Base-by-base conservation (phyloP, 306 rosid genomes). In the Cucumis sativus region DNA sequence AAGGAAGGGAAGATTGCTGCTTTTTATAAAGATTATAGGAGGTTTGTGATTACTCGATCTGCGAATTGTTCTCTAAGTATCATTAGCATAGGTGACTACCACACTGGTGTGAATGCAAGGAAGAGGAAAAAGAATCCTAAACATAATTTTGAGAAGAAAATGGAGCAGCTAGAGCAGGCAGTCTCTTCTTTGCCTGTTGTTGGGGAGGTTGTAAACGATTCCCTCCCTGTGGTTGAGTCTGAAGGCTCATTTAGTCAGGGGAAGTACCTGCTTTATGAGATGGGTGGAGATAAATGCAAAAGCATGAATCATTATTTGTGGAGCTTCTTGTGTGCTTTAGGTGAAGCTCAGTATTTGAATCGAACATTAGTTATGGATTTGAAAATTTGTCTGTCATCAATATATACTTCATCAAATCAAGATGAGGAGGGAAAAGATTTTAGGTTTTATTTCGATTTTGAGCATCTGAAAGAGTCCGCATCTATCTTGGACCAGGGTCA, bases 261-360 rank as follows among this genome's bases (percentile, higher is more conserved):
- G 41, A 92, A 89, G 85, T 92, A 92, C 84, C 87, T 96, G 87
- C 18, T 91, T 65, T 96, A 96, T 76, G 79, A 61, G 63, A 95
- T 92, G 47, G 92, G 93, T 62, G 97, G 98, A 57, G 99, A 96
- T 79, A 83, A 94, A 85, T 96, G 99, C 85, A 96, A 92, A 90
- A 92, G 96, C 84, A 91, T 96, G 96, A 92, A 96, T 84, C 98
- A 96, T 80, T 96, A 76, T 87, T 77, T 96, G 81, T 96, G 99
- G 99, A 96, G 99, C 82, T 96, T 89, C 88, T 85, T 96, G 85
- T 96, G 99, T 86, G 93, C 99, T 41, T 84, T 96, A n/a, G 98
- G 99, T 56, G 99, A 96, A 84, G 99, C 99, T 73, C 99, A 91
- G 77, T 96, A 96, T 85, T 87, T 96, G 78, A 96, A 96, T 84